Percentiles rank a stretch among this genome's conserved stretches.
Conservation (phyloP, 441 rosid species). For the Syzygium syzygioides region DNA sequence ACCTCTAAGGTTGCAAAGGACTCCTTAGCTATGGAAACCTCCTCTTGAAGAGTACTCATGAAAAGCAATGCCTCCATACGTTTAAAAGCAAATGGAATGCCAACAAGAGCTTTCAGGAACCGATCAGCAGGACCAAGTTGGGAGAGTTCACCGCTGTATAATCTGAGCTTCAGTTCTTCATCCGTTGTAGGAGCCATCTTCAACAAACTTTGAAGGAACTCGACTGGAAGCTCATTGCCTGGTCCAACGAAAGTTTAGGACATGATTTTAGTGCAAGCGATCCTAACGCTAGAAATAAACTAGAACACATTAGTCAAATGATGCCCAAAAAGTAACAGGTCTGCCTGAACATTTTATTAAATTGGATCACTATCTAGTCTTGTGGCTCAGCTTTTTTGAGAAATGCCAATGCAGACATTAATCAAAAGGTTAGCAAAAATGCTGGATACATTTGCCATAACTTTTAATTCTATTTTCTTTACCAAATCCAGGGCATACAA, state of each 20-base stretch:
- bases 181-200: constrained; percentile 30
- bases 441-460: neutral
- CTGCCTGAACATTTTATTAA: neutral
- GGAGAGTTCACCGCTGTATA: constrained; percentile 11
- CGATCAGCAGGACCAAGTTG: constrained; percentile 17
- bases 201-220: constrained; percentile 31
- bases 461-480: neutral
- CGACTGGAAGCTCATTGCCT: constrained; percentile 10
- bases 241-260: neutral
- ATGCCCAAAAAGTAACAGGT: neutral
- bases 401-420: neutral
- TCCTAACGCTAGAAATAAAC: neutral
- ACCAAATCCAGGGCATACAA: neutral
- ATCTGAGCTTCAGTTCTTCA: constrained; percentile 28
- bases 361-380: neutral
- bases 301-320: neutral
- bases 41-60: constrained; percentile 11
- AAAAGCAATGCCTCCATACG: constrained; percentile 17
- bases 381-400: neutral
- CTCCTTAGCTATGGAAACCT: neutral
- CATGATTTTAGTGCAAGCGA: neutral
- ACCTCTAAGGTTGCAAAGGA: constrained; percentile 7
- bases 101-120: constrained; percentile 20
- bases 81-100: constrained; percentile 24
- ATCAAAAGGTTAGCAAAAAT: neutral